Evolutionary conservation across 805 yeast genomes (phyloP).

Genomic region (Clavispora vitiphila): DNA sequence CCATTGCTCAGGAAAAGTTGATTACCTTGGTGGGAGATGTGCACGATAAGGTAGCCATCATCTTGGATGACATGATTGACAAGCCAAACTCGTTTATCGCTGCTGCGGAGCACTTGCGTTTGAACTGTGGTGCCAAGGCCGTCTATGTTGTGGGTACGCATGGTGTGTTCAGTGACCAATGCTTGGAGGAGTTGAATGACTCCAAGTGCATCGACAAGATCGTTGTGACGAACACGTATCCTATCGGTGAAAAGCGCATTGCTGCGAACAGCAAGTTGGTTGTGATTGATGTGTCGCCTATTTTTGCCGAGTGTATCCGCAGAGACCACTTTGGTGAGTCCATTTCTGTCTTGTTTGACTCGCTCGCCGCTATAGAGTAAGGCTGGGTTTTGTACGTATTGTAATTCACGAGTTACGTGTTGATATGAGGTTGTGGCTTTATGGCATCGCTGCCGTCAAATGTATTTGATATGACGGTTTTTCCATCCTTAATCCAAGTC

Average conservation of each 20-base stretch:
- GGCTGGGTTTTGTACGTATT: background rate
- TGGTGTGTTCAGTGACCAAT: slow-evolving; percentile 86
- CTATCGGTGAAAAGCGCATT: slow-evolving; percentile 62
- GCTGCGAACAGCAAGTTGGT: slow-evolving; percentile 60
- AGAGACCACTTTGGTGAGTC: slow-evolving; percentile 98
- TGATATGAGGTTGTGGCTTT: background rate
- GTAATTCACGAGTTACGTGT: background rate
- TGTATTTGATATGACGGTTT: background rate
- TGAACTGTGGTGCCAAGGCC: slow-evolving; percentile 92
- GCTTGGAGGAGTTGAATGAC: slow-evolving; percentile 72
- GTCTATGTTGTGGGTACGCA: slow-evolving; percentile 94
- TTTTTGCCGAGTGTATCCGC: slow-evolving; percentile 96
- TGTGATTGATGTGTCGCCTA: slow-evolving; percentile 89
- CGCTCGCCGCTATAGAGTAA: slow-evolving; percentile 56
- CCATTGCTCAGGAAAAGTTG: slow-evolving; percentile 67
- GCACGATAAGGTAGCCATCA: slow-evolving; percentile 83
- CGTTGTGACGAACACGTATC: slow-evolving; percentile 95
- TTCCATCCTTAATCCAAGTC: too few species aligned
- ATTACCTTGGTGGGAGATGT: slow-evolving; percentile 97
- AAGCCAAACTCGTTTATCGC: slow-evolving; percentile 91
- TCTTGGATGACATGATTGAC: slow-evolving; percentile 95
- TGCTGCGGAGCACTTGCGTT: slow-evolving; percentile 95
- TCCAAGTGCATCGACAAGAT: slow-evolving; percentile 84
- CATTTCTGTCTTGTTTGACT: slow-evolving; percentile 87
- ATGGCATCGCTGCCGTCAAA: background rate